Evolutionary conservation across 805 yeast species (phyloP).

Genomic region (Kodamaea kakaduensis): DNA sequence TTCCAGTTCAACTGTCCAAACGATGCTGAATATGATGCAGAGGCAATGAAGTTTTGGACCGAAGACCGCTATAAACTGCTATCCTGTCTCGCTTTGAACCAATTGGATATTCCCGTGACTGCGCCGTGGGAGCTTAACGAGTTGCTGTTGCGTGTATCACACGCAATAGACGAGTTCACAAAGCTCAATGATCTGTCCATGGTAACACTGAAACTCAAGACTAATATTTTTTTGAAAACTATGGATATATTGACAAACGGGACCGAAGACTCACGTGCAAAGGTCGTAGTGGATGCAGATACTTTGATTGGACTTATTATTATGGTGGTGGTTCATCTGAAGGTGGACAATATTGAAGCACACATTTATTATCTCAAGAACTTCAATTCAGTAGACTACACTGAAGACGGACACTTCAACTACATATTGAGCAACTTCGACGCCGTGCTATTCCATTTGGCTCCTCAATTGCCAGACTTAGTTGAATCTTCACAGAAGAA

Average conservation of each 20-base stretch:
- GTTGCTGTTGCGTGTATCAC: constrained; percentile 37
- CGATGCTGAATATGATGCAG: constrained; percentile 20
- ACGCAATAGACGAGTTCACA: constrained; percentile 52
- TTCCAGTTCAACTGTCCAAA: constrained; percentile 30
- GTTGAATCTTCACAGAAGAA: constrained; percentile 44
- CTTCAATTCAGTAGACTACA: constrained; percentile 41
- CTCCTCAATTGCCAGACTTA: constrained; percentile 34
- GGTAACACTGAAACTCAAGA: constrained; percentile 44
- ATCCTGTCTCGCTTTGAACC: constrained; percentile 44
- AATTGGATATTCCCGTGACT: constrained; percentile 43
- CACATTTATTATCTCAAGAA: constrained; percentile 64
- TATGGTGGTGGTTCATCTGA: constrained; percentile 63
- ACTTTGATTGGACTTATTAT: constrained; percentile 68
- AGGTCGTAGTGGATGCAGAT: constrained; percentile 67
- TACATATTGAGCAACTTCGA: constrained; percentile 82
- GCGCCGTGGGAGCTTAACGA: constrained; percentile 39
- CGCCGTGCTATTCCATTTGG: constrained; percentile 67
- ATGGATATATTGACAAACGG: constrained; percentile 45
- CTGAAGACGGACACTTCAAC: constrained; percentile 58
- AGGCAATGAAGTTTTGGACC: constrained; percentile 26
- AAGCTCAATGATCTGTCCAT: constrained; percentile 38
- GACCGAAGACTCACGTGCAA: constrained; percentile 1
- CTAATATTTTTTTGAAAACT: constrained; percentile 47
- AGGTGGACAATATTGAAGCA: constrained; percentile 52
- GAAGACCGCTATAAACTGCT: constrained; percentile 31